Evolutionary conservation across 2,329 filamentous ascomycete species (phyloP).

Genomic region (Beauveria varroae): DNA sequence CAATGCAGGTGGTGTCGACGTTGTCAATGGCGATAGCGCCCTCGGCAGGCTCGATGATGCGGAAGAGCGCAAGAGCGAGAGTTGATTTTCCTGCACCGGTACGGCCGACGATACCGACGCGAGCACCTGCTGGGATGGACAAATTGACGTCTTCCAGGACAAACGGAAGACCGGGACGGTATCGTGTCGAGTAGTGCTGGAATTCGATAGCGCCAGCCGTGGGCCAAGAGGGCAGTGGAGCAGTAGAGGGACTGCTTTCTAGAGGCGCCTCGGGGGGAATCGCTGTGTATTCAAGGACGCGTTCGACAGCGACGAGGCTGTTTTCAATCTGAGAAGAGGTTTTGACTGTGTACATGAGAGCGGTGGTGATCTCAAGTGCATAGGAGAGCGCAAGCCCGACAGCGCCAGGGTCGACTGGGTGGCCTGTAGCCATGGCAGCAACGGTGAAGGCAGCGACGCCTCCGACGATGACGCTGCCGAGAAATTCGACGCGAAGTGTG

Average conservation of each 20-base stretch:
- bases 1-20: constrained; percentile 6
- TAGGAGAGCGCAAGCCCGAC: constrained; percentile 89
- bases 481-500: constrained; percentile 80
- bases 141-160: constrained; percentile 81
- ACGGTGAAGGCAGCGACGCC: constrained; percentile 70
- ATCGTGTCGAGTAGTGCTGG: constrained; percentile 79
- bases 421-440: constrained; percentile 62
- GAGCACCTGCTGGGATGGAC: constrained; percentile 82
- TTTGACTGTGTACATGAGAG: constrained; percentile 89
- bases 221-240: constrained; percentile 81
- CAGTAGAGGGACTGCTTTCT: constrained; percentile 75
- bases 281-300: constrained; percentile 80
- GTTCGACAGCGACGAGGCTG: constrained; percentile 90
- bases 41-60: constrained; percentile 73
- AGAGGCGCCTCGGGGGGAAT: constrained; percentile 74
- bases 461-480: constrained; percentile 82
- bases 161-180: constrained; percentile 73
- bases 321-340: constrained; percentile 93
- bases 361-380: constrained; percentile 84
- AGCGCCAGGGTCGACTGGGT: constrained; percentile 56
- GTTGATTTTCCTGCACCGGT: constrained; percentile 90
- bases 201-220: constrained; percentile 74
- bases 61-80: constrained; percentile 77
- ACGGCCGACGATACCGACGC: constrained; percentile 89
- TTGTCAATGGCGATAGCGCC: constrained; percentile 75